Base-by-base conservation (phyloP, 192 early-diverging fungal genomes). In the Haplosporangium gracile region DNA sequence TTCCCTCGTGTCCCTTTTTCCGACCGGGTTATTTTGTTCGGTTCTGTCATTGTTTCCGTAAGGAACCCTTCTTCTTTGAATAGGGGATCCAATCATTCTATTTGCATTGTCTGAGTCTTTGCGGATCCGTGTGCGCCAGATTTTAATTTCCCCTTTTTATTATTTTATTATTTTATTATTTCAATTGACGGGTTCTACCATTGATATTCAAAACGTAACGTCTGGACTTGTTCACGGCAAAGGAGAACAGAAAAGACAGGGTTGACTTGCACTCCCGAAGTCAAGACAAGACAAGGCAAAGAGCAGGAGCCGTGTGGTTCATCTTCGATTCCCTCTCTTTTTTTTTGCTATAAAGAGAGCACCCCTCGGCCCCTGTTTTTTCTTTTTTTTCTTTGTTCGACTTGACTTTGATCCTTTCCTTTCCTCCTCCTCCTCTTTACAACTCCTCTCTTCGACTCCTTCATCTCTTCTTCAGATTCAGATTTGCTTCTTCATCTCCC, bases 271-370 rank as follows among this genome's bases (percentile, higher is more conserved):
- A 26, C 39, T 34, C 9, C 29, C 24, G 8, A 34, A 39, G 22
- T 34, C 26, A 22, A 18, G 24, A 70, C 36, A 70, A 70, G 22
- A 68, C 26, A 22, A 18, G 24, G 42, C 36, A 70, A 70, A 16
- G 29, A 70, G 57, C 57, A 16, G 29, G 29, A 29, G 60, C 26
- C 24, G 18, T 38, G 22, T 76, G 7, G 22, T 8, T 65, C 47
- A 4, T 40, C 57, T 1, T 65, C 22, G 11, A 45, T 24, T 20
- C 38, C 26, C 22, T n/a, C 13, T 13, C 2, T 60, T 42, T 9
- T 65, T 38, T 45, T 29, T 45, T 24, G 29, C 36, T 81, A 81
- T 81, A 81, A 81, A 81, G 68, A 60, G 34, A 26, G 13, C 40
- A 26, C 4, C 42, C 24, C 26, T 57, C 34, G 42, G 1, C 53